A percentile compares a stretch with the other conserved stretches of the same genome.
These are phyloP conservation scores for Pisolithus microcarpus DNA, from an alignment of 768 basidiomycete species.

Conservation along the genomic window DNA sequence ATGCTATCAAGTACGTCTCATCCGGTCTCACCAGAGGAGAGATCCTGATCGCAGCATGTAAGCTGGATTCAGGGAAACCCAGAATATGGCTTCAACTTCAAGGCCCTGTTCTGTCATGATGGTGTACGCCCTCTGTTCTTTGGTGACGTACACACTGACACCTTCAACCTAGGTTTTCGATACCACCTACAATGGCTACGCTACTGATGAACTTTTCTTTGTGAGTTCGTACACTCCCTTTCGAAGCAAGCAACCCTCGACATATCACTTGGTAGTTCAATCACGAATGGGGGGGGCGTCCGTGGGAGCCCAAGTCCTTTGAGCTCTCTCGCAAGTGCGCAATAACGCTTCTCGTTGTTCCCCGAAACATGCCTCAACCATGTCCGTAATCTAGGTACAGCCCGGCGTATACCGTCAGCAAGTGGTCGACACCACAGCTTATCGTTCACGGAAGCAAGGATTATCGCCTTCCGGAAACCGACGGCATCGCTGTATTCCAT, in stretches of 20 bases:
- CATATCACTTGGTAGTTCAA: conserved; percentile 52
- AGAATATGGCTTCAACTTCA: conserved; percentile 82
- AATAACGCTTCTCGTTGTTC: not conserved
- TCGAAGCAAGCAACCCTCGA: not conserved
- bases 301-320: conserved; percentile 60
- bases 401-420: conserved; percentile 73
- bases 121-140: conserved; percentile 43
- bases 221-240: conserved; percentile 35
- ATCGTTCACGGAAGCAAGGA: conserved; percentile 86
- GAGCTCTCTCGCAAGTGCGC: conserved; percentile 50
- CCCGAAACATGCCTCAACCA: not conserved
- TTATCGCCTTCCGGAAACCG: conserved; percentile 79
- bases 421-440: conserved; percentile 83
- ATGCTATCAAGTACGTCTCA: conserved; percentile 68
- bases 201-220: conserved; percentile 90
- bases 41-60: conserved; percentile 3
- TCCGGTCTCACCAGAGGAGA: not conserved
- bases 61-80: conserved; percentile 97
- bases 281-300: conserved; percentile 79
- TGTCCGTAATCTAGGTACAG: conserved; percentile 44
- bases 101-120: conserved; percentile 88
- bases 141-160: not conserved
- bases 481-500: conserved; percentile 80
- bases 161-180: conserved; percentile 55
- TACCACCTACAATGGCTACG: conserved; percentile 70